A percentile compares a stretch with the other conserved stretches of the same genome.
These are phyloP conservation scores for Spizellomyces sp. DNA, from an alignment of 192 early-diverging fungal species.

Conservation along the genomic window DNA sequence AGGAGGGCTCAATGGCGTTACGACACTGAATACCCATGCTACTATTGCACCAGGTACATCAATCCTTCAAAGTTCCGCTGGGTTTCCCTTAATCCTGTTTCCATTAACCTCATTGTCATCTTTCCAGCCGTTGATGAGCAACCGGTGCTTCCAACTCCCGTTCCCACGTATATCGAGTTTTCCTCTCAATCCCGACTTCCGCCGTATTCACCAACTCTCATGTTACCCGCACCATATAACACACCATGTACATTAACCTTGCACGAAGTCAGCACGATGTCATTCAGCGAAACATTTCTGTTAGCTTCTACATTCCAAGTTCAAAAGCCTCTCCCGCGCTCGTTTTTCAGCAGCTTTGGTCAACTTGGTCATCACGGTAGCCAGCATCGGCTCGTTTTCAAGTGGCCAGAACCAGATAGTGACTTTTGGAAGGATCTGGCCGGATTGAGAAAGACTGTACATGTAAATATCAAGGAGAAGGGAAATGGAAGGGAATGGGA, in stretches of 20 bases:
- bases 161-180: background rate
- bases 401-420: constrained; percentile 55
- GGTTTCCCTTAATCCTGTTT: background rate
- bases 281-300: background rate
- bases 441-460: constrained; percentile 64
- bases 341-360: constrained; percentile 62
- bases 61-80: background rate
- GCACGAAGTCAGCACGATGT: background rate
- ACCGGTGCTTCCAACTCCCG: background rate
- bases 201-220: background rate
- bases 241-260: background rate
- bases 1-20: no score
- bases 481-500: constrained; percentile 58
- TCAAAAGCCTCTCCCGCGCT: constrained; percentile 22
- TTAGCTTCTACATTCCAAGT: background rate
- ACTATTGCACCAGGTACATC: background rate
- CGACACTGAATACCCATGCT: background rate
- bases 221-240: background rate
- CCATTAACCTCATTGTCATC: background rate
- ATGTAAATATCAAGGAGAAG: constrained; percentile 55
- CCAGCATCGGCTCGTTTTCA: constrained; percentile 63
- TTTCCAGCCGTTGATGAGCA: background rate
- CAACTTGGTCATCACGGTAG: constrained; percentile 39
- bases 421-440: constrained; percentile 65
- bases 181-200: background rate